These are phyloP conservation scores for Penicillium italicum DNA, from an alignment of 2,329 filamentous ascomycete genomes.

Conservation along the genomic window DNA sequence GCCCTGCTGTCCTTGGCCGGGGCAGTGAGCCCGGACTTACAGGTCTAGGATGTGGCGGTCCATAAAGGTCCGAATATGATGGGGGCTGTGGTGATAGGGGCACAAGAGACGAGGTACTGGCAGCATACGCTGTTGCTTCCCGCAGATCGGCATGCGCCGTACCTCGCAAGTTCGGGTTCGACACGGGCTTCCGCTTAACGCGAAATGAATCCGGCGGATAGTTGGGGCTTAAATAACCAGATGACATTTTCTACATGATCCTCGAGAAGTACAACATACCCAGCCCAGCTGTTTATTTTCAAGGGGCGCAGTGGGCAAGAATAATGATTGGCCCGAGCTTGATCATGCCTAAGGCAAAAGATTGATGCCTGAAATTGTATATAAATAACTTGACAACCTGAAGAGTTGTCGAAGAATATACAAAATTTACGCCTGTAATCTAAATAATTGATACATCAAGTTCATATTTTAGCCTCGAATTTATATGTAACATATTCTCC, in stretches of 20 bases:
- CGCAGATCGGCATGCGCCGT: constrained; percentile 13
- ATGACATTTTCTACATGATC: constrained; percentile 12
- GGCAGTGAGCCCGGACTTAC: neutral
- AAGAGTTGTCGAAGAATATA: neutral
- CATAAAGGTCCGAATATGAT: constrained; percentile 22
- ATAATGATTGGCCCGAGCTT: neutral
- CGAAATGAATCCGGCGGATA: constrained; percentile 13
- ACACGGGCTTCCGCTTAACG: constrained; percentile 23
- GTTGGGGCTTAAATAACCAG: constrained; percentile 12
- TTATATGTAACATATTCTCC: neutral
- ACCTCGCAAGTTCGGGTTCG: constrained; percentile 23
- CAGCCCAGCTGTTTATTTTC: neutral
- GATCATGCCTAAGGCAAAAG: neutral
- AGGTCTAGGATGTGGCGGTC: neutral
- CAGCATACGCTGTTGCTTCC: constrained; percentile 1
- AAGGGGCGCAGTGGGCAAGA: neutral
- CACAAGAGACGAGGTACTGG: constrained; percentile 13
- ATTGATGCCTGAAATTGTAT: neutral
- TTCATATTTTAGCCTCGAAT: neutral
- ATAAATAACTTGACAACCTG: neutral
- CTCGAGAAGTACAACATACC: neutral
- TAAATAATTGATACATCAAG: neutral
- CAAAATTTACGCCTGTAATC: neutral
- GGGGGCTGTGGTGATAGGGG: constrained; percentile 13
- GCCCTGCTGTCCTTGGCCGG: constrained; percentile 17